Conservation (phyloP, 2,329 filamentous ascomycete genomes). For the Calonectria pteridis region DNA sequence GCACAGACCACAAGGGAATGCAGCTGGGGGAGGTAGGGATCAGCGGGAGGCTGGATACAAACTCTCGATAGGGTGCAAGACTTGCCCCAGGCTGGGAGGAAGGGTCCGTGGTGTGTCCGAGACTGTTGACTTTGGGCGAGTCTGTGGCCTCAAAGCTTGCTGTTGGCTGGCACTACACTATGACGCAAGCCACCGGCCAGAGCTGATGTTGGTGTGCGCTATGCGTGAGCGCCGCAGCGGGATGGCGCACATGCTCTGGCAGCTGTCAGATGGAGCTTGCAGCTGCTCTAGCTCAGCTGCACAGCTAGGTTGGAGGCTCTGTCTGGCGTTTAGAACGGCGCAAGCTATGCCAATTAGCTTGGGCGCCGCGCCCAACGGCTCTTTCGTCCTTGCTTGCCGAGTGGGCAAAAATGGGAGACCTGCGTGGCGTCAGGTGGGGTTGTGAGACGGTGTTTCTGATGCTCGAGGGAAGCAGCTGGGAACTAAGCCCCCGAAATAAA, state of each 20-base stretch:
- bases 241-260: neutral
- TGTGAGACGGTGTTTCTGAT: constrained; percentile 43
- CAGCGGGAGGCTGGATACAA: constrained; percentile 30
- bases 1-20: constrained; percentile 37
- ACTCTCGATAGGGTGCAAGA: constrained; percentile 14
- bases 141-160: constrained; percentile 5
- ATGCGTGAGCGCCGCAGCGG: neutral
- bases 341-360: constrained; percentile 7
- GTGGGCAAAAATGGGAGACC: constrained; percentile 26
- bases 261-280: neutral
- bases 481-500: constrained; percentile 26
- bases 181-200: constrained; percentile 11
- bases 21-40: constrained; percentile 25
- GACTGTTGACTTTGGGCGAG: constrained; percentile 24
- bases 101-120: constrained; percentile 31
- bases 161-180: neutral
- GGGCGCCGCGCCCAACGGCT: constrained; percentile 20
- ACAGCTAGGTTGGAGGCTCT: constrained; percentile 10
- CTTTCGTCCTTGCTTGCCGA: constrained; percentile 38
- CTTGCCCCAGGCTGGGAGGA: constrained; percentile 16
- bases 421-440: constrained; percentile 36
- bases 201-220: neutral
- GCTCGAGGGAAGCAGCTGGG: constrained; percentile 31
- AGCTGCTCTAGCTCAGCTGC: neutral
- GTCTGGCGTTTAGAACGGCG: neutral